Evolutionary conservation across 1,139 yeast genomes (phyloP).

Genomic region (Nakaseomyces kungkrabaensis): DNA sequence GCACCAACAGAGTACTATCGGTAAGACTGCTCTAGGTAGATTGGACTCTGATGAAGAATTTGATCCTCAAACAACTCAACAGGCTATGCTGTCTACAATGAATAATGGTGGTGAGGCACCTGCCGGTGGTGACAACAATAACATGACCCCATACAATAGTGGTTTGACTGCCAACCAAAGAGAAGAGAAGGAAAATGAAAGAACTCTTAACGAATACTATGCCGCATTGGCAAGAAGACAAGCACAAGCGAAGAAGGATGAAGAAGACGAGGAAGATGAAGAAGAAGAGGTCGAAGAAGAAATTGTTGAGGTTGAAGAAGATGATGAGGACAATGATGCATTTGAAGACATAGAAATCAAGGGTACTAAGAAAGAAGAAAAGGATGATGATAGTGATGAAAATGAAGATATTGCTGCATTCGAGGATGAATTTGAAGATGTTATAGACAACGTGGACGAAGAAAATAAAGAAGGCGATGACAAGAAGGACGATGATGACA

Average conservation of each 20-base stretch:
- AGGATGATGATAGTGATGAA: constrained; percentile 15
- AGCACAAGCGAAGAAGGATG: constrained; percentile 40
- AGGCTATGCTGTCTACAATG: constrained; percentile 12
- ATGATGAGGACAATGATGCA: constrained; percentile 38
- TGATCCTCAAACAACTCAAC: constrained; percentile 20
- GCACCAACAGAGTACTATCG: constrained; percentile 89
- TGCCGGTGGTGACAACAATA: constrained; percentile 7
- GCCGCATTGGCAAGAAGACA: constrained; percentile 48
- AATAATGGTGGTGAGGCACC: neutral
- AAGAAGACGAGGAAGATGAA: constrained; percentile 36
- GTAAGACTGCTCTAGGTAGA: constrained; percentile 45
- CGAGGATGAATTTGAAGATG: constrained; percentile 35
- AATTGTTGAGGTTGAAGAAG: constrained; percentile 35
- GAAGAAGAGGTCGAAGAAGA: constrained; percentile 31
- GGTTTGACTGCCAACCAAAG: constrained; percentile 24
- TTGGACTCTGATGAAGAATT: constrained; percentile 36
- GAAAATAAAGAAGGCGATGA: constrained; percentile 22
- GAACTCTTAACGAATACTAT: constrained; percentile 50
- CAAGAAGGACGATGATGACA: constrained; percentile 25
- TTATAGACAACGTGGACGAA: constrained; percentile 6
- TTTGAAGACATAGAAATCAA: constrained; percentile 30
- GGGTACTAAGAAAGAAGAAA: constrained; percentile 8
- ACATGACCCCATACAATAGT: constrained; percentile 13
- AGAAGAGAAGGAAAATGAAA: constrained; percentile 48
- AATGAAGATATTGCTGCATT: constrained; percentile 48